phyloP scores from a whole-genome alignment of 129 eudicot genomes.

The Silybum marianum region DNA sequence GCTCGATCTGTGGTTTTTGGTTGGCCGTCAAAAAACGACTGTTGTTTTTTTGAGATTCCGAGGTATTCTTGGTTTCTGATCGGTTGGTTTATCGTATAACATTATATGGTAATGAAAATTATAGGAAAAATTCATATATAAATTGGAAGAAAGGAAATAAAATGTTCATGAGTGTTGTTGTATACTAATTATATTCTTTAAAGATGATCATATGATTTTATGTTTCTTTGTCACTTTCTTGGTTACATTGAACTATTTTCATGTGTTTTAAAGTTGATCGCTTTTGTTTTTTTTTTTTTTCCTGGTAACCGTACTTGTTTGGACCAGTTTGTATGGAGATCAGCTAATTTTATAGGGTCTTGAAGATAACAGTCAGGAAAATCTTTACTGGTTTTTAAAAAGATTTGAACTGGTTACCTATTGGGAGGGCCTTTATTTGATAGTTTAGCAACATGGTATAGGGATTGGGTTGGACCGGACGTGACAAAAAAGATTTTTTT shows the following conservation, averaged over 20 bases:
- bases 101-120: conserved; percentile 13
- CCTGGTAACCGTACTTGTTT: too few relatives aligned
- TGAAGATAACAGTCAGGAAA: too few relatives aligned
- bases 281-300: too few relatives aligned
- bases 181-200: conserved; percentile 39
- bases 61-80: not conserved
- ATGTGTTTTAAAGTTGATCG: not conserved
- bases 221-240: conserved; percentile 3
- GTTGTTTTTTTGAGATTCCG: conserved; percentile 21
- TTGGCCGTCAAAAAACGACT: conserved; percentile 14
- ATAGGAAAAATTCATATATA: conserved; percentile 41
- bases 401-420: too few relatives aligned
- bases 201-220: conserved; percentile 27
- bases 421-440: not conserved
- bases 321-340: too few relatives aligned
- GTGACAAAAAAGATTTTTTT: too few relatives aligned
- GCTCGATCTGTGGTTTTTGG: conserved; percentile 7
- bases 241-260: not conserved
- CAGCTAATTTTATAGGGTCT: not conserved
- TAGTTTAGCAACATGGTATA: too few relatives aligned
- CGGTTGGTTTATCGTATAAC: conserved; percentile 1
- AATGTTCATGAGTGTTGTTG: conserved; percentile 36
- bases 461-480: too few relatives aligned
- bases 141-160: conserved; percentile 41
- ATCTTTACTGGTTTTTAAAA: not conserved